phyloP scores from a whole-genome alignment of 805 yeast species.

The Starmerella kuoi region DNA sequence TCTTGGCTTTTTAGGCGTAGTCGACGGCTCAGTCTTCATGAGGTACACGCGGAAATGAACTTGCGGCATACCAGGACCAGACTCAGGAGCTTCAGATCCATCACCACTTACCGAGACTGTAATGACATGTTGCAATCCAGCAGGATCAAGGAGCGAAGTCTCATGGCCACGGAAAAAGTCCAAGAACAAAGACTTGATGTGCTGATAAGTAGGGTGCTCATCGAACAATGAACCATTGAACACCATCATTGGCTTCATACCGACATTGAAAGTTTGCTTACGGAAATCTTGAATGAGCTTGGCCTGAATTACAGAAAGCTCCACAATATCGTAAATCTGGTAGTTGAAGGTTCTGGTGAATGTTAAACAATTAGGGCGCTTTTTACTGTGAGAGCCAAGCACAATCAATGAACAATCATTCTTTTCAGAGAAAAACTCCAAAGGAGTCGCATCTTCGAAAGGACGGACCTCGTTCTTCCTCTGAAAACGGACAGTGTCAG shows the following conservation, averaged over 20 bases:
- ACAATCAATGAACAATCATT: constrained; percentile 82
- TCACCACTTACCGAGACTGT: constrained; percentile 51
- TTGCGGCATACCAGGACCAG: constrained; percentile 55
- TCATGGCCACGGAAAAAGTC: constrained; percentile 86
- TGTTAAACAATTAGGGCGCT: constrained; percentile 83
- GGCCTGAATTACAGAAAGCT: constrained; percentile 49
- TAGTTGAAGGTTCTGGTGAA: constrained; percentile 83
- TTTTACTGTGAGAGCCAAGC: constrained; percentile 67
- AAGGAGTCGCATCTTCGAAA: constrained; percentile 72
- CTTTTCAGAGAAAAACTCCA: constrained; percentile 91
- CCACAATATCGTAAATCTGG: constrained; percentile 88
- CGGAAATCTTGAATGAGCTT: constrained; percentile 72
- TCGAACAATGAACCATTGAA: constrained; percentile 91
- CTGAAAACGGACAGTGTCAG: constrained; percentile 71
- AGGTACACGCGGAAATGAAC: constrained; percentile 86
- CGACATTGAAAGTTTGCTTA: constrained; percentile 67
- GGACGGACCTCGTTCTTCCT: constrained; percentile 86
- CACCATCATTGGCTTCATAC: constrained; percentile 85
- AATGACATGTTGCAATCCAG: constrained; percentile 86
- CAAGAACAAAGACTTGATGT: constrained; percentile 73
- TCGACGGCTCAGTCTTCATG: constrained; percentile 61
- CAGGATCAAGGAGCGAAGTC: constrained; percentile 76
- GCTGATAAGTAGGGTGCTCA: constrained; percentile 71
- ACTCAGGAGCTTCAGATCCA: constrained; percentile 50
- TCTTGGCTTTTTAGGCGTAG: constrained; percentile 71